Evolutionary conservation across 495 filamentous ascomycete species (phyloP).

Genomic region (Xylaria acuta): DNA sequence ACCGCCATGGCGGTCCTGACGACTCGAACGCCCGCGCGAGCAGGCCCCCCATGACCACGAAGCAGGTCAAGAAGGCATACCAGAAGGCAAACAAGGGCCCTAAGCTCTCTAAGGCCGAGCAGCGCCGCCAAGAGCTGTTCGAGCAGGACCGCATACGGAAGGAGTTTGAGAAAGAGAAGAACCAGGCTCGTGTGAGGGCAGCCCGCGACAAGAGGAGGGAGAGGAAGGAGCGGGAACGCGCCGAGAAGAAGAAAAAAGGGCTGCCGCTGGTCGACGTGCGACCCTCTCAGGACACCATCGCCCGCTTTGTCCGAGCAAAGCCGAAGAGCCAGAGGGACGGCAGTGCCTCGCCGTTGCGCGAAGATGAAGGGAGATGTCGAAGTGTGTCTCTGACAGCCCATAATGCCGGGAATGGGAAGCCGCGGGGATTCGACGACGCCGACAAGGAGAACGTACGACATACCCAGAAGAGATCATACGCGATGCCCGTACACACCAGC

Average conservation of each 20-base stretch:
- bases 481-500: background rate
- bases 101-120: slow-evolving; percentile 49
- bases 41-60: slow-evolving; percentile 53
- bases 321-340: slow-evolving; percentile 32
- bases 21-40: slow-evolving; percentile 8
- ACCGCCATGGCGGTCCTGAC: slow-evolving; percentile 11
- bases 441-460: slow-evolving; percentile 26
- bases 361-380: background rate
- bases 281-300: slow-evolving; percentile 53
- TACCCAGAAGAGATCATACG: background rate
- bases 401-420: slow-evolving; percentile 13
- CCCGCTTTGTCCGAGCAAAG: slow-evolving; percentile 49
- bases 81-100: slow-evolving; percentile 40
- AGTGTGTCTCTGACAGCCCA: slow-evolving; percentile 16
- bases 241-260: slow-evolving; percentile 49
- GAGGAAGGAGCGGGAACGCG: slow-evolving; percentile 44
- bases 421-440: slow-evolving; percentile 26
- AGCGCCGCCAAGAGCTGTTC: slow-evolving; percentile 46
- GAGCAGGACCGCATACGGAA: slow-evolving; percentile 53
- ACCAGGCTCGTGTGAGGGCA: slow-evolving; percentile 41
- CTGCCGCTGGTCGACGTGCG: slow-evolving; percentile 48
- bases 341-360: slow-evolving; percentile 2
- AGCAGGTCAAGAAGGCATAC: slow-evolving; percentile 51
- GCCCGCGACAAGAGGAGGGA: slow-evolving; percentile 52
- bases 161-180: slow-evolving; percentile 53